Evolutionary conservation across 2,329 filamentous ascomycete genomes (phyloP).

Genomic region (Penicillium griseofulvum): DNA sequence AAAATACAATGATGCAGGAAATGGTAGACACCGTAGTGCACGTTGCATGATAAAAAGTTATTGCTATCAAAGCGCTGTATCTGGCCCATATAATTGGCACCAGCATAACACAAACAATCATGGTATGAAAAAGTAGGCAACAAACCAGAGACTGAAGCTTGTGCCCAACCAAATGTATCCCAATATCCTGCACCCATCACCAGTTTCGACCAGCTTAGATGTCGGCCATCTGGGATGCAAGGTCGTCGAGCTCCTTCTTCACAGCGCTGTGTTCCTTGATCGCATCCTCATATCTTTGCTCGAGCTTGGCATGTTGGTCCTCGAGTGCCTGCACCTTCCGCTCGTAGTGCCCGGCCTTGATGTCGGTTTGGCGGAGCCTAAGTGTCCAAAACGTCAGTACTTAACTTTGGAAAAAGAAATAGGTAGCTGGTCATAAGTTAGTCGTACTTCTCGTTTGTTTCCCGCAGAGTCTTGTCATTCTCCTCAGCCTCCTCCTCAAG

Average conservation of each 20-base stretch:
- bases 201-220: constrained; percentile 60
- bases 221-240: constrained; percentile 88
- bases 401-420: background rate
- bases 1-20: constrained; percentile 15
- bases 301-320: constrained; percentile 87
- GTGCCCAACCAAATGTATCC: constrained; percentile 29
- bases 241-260: constrained; percentile 88
- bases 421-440: constrained; percentile 51
- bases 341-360: constrained; percentile 98
- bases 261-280: constrained; percentile 77
- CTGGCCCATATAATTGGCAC: constrained; percentile 11
- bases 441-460: constrained; percentile 96
- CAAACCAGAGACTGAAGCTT: constrained; percentile 25
- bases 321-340: constrained; percentile 98
- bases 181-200: constrained; percentile 32
- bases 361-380: constrained; percentile 97
- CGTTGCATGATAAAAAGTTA: constrained; percentile 14
- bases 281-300: constrained; percentile 98
- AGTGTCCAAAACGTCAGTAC: constrained; percentile 20
- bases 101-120: constrained; percentile 26
- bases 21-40: constrained; percentile 15
- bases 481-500: constrained; percentile 98
- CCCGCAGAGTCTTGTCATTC: constrained; percentile 91
- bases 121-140: constrained; percentile 26
- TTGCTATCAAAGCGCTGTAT: constrained; percentile 21